These are phyloP conservation scores for Nitzschia sp. DNA, from an alignment of 108 stramenopile species.

Conservation along the genomic window DNA sequence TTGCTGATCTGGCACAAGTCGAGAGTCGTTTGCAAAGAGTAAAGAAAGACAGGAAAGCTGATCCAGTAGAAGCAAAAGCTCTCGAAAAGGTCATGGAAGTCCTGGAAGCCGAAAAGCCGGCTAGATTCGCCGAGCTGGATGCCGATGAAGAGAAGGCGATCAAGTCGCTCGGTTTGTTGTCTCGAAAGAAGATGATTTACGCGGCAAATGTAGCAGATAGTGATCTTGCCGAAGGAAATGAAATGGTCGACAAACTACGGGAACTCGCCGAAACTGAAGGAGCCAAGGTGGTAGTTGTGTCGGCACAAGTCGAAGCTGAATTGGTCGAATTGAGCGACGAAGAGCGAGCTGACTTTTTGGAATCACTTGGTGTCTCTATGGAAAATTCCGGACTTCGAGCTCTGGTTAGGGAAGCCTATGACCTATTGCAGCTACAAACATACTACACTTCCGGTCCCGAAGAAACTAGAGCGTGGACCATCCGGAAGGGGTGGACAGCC, in stretches of 20 bases:
- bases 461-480: conserved; percentile 98
- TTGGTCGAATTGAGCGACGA: conserved; percentile 81
- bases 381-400: conserved; percentile 91
- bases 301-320: conserved; percentile 97
- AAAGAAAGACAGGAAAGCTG: conserved; percentile 75
- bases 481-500: conserved; percentile 91
- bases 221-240: conserved; percentile 94
- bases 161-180: conserved; percentile 84
- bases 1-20: conserved; percentile 96
- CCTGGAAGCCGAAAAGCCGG: conserved; percentile 78
- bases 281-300: conserved; percentile 89
- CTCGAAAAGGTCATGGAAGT: conserved; percentile 83
- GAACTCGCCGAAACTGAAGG: conserved; percentile 85
- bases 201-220: conserved; percentile 97
- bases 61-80: conserved; percentile 74
- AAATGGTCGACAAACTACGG: conserved; percentile 72
- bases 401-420: conserved; percentile 87
- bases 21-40: conserved; percentile 87
- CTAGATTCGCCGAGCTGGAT: conserved; percentile 75
- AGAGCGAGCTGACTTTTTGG: conserved; percentile 89
- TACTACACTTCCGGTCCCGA: conserved; percentile 97
- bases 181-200: conserved; percentile 94
- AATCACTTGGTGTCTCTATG: conserved; percentile 79
- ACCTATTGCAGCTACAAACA: conserved; percentile 88
- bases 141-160: conserved; percentile 84